phyloP scores from a whole-genome alignment of 495 filamentous ascomycete species.

The Talaromyces stipitatus region DNA sequence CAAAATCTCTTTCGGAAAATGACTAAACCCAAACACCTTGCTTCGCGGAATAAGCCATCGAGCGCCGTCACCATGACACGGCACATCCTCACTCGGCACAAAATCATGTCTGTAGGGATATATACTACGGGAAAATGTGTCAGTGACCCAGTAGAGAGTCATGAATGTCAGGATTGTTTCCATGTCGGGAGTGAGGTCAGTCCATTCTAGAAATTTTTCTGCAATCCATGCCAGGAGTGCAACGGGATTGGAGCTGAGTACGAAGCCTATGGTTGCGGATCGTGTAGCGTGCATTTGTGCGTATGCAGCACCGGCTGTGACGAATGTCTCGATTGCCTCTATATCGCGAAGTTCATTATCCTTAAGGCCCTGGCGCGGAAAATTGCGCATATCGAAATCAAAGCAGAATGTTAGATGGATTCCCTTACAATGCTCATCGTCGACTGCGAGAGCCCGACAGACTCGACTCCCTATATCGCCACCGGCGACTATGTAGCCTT shows the following conservation, averaged over 20 bases:
- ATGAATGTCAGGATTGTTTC: conserved; percentile 42
- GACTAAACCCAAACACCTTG: conserved; percentile 42
- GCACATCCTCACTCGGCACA: conserved; percentile 40
- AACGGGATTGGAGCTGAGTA: conserved; percentile 42
- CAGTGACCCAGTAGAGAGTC: conserved; percentile 52
- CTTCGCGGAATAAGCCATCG: not conserved
- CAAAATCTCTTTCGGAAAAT: conserved; percentile 39
- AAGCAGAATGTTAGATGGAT: conserved; percentile 2
- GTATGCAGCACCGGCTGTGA: conserved; percentile 25
- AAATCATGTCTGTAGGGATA: conserved; percentile 19
- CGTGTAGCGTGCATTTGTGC: conserved; percentile 43
- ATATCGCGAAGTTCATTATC: conserved; percentile 27
- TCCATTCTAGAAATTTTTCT: conserved; percentile 54
- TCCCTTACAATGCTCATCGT: conserved; percentile 15
- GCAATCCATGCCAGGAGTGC: conserved; percentile 54
- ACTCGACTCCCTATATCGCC: conserved; percentile 48
- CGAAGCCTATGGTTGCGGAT: conserved; percentile 45
- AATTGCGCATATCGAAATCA: not conserved
- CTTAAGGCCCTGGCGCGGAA: conserved; percentile 12
- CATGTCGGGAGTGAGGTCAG: conserved; percentile 30
- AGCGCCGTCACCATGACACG: conserved; percentile 20
- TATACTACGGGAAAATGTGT: conserved; percentile 38
- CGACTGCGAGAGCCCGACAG: conserved; percentile 21
- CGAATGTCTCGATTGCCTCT: conserved; percentile 25
- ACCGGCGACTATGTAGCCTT: conserved; percentile 45